These are phyloP conservation scores for Mortierella sp. DNA, from an alignment of 371 early-diverging fungal genomes.

Conservation along the genomic window DNA sequence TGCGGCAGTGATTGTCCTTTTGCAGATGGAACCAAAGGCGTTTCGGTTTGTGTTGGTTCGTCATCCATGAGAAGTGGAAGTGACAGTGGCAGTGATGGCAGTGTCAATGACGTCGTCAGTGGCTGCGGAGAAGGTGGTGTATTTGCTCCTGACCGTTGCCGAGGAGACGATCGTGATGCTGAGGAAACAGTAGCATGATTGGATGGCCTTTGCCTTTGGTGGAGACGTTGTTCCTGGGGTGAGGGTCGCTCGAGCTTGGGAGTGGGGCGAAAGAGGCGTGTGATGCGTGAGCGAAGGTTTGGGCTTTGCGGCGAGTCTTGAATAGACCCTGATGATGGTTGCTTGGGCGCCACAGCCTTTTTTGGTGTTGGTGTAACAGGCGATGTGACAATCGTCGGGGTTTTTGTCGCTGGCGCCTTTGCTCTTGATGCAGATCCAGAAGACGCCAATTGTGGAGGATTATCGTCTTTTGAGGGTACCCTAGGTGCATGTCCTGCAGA, in stretches of 20 bases:
- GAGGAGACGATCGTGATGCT: slow-evolving; percentile 3
- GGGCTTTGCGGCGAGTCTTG: slow-evolving; percentile 21
- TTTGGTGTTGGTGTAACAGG: slow-evolving; percentile 4
- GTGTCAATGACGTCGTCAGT: neutral
- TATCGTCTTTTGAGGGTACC: neutral
- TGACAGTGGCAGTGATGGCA: neutral
- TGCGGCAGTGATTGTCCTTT: no score
- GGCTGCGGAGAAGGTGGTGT: neutral
- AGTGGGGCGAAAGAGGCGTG: slow-evolving; percentile 35
- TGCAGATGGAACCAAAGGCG: no score
- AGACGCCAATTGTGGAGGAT: neutral
- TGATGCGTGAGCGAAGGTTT: slow-evolving; percentile 38
- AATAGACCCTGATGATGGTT: slow-evolving; percentile 3
- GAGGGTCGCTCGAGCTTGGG: slow-evolving; percentile 25
- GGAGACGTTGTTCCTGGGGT: slow-evolving; percentile 16
- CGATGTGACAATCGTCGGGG: no score
- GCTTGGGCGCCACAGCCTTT: slow-evolving; percentile 5
- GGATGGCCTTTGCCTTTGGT: slow-evolving; percentile 9
- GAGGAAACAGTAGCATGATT: slow-evolving; percentile 13
- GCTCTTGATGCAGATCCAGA: no score
- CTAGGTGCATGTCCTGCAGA: neutral
- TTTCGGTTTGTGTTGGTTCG: no score
- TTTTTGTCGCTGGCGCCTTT: no score
- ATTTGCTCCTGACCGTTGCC: neutral
- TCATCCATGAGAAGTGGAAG: neutral